Evolutionary conservation across 306 rosid genomes (phyloP).

Genomic region (Cicer bijugum): DNA sequence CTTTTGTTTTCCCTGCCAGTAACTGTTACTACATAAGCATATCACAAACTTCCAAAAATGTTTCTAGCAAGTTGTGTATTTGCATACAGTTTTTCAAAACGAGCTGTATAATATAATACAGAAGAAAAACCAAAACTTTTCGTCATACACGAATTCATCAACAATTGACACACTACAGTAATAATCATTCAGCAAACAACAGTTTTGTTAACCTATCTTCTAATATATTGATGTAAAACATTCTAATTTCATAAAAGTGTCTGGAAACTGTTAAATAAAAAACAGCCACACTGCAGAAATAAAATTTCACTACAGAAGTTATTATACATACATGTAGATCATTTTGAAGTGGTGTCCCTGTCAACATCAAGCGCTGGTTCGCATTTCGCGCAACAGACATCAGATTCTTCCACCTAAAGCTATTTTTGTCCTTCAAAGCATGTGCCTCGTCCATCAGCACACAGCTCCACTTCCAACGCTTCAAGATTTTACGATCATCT

Average conservation of each 20-base stretch:
- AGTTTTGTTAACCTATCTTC: not conserved
- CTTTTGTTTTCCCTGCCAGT: not conserved
- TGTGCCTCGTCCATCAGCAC: conserved; percentile 99
- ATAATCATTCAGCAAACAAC: conserved; percentile 9
- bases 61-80: not conserved
- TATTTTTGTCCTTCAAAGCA: conserved; percentile 92
- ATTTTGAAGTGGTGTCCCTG: conserved; percentile 98
- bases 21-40: conserved; percentile 26
- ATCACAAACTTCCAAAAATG: conserved; percentile 27
- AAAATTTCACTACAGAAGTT: conserved; percentile 29
- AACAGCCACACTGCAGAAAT: conserved; percentile 31
- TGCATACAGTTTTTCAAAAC: conserved; percentile 13
- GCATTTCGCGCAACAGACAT: conserved; percentile 93
- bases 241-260: conserved; percentile 14
- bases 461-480: conserved; percentile 97
- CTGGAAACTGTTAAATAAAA: conserved; percentile 26
- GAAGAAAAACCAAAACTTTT: not conserved
- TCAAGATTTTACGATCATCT: conserved; percentile 90
- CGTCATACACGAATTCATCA: not conserved
- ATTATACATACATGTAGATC: conserved; percentile 79
- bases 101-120: not conserved
- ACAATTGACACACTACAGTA: not conserved
- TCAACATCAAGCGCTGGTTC: conserved; percentile 92
- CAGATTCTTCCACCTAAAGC: conserved; percentile 95
- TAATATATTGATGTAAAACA: not conserved